Evolutionary conservation across 768 basidiomycete genomes (phyloP).

Genomic region (Mycena amicta): DNA sequence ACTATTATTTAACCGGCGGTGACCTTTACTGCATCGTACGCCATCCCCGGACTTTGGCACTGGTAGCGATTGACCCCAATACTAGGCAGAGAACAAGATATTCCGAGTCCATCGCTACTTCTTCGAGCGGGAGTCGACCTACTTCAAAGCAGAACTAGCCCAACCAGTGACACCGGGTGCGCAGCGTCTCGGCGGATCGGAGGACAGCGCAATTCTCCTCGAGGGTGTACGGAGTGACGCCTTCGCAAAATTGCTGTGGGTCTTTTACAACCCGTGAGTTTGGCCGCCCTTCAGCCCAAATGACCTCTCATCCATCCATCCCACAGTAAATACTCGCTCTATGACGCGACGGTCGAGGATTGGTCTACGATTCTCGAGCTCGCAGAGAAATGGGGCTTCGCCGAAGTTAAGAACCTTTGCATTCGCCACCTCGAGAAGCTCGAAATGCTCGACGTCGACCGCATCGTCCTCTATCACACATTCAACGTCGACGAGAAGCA

Average conservation of each 20-base stretch:
- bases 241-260: conserved; percentile 54
- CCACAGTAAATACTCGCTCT: conserved; percentile 58
- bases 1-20: conserved; percentile 47
- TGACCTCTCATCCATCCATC: neutral
- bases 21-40: conserved; percentile 45
- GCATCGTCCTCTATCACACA: conserved; percentile 57
- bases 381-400: conserved; percentile 58
- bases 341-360: conserved; percentile 48
- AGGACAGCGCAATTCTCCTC: conserved; percentile 46
- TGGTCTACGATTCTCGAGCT: conserved; percentile 66
- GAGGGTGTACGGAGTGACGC: conserved; percentile 41
- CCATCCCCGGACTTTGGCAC: neutral
- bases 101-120: conserved; percentile 58
- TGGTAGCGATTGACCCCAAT: neutral
- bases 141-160: conserved; percentile 43
- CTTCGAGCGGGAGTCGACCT: conserved; percentile 51
- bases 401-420: conserved; percentile 57
- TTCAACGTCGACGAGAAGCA: conserved; percentile 50
- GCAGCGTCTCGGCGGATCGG: conserved; percentile 36
- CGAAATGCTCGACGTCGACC: conserved; percentile 47
- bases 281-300: conserved; percentile 6
- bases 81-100: conserved; percentile 50
- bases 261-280: conserved; percentile 58
- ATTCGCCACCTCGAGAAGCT: conserved; percentile 60
- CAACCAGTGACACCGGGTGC: conserved; percentile 34